A percentile compares a stretch with the other conserved stretches of the same genome.
These are phyloP conservation scores for Colletotrichum acutatum DNA, from an alignment of 2,329 filamentous ascomycete genomes.

Conservation along the genomic window DNA sequence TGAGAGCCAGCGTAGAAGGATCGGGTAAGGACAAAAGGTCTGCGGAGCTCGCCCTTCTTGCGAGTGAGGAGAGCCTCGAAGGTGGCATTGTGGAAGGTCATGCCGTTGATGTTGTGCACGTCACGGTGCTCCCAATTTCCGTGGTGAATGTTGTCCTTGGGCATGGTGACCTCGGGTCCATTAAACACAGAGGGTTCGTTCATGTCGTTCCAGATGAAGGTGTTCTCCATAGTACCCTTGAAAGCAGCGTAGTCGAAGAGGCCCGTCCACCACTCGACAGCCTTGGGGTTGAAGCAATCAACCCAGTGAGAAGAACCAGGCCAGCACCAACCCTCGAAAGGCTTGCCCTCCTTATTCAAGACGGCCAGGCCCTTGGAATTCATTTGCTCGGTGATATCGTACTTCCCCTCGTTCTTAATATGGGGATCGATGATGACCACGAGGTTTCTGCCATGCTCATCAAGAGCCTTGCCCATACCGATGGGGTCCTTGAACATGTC, in stretches of 20 bases:
- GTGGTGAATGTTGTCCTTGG: constrained; percentile 94
- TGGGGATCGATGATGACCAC: constrained; percentile 97
- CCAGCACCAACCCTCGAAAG: constrained; percentile 99
- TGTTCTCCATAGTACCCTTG: constrained; percentile 86
- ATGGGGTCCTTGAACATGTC: constrained; percentile 88
- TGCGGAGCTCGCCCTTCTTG: constrained; percentile 84
- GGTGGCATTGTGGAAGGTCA: constrained; percentile 96
- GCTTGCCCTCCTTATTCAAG: constrained; percentile 87
- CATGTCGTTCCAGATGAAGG: constrained; percentile 99
- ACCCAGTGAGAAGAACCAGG: constrained; percentile 97
- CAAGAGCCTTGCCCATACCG: constrained; percentile 88
- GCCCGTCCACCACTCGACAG: constrained; percentile 88
- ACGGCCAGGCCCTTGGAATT: constrained; percentile 86
- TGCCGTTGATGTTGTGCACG: constrained; percentile 93
- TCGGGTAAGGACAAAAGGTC: constrained; percentile 92
- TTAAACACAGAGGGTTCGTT: constrained; percentile 99
- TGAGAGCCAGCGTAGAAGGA: constrained; percentile 94
- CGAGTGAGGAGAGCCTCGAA: constrained; percentile 86
- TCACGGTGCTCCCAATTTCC: constrained; percentile 97
- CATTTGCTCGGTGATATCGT: constrained; percentile 81
- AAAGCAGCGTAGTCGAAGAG: constrained; percentile 91
- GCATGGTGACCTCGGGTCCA: constrained; percentile 97
- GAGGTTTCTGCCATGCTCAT: constrained; percentile 86
- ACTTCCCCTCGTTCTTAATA: constrained; percentile 90
- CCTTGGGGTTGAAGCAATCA: constrained; percentile 94